Conservation (phyloP, 2,329 filamentous ascomycete genomes). For the Colletotrichum truncatum region DNA sequence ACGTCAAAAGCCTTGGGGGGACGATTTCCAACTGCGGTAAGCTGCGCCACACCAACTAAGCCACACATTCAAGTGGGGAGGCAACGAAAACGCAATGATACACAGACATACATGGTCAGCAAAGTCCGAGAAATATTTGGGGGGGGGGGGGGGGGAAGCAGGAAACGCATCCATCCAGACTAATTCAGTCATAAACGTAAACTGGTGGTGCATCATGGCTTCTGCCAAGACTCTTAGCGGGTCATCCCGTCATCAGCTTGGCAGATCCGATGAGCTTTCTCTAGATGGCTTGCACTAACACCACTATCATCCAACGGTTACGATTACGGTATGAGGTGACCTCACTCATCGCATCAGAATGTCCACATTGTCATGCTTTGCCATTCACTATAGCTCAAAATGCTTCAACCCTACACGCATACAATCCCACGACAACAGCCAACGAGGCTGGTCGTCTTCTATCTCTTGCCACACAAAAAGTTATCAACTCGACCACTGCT, state of each 20-base stretch:
- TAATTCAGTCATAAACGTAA: not conserved
- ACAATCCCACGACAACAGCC: not conserved
- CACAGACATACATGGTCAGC: too few species aligned
- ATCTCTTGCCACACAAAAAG: not conserved
- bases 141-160: not conserved
- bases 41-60: not conserved
- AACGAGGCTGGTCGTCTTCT: not conserved
- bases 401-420: constrained; percentile 3
- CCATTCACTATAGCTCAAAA: constrained; percentile 8
- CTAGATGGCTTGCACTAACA: not conserved
- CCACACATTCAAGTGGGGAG: too few species aligned
- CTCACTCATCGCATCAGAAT: not conserved
- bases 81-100: too few species aligned
- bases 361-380: not conserved
- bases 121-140: too few species aligned
- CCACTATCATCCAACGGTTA: not conserved
- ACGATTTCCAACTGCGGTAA: too few species aligned
- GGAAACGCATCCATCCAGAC: not conserved
- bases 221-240: constrained; percentile 6
- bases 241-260: constrained; percentile 17
- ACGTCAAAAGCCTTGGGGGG: too few species aligned
- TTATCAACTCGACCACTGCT: constrained; percentile 6
- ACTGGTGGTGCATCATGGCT: not conserved
- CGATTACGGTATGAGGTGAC: not conserved
- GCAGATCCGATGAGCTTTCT: constrained; percentile 2